phyloP scores from a whole-genome alignment of 345 rosid species.

The Rhodamnia argentea region DNA sequence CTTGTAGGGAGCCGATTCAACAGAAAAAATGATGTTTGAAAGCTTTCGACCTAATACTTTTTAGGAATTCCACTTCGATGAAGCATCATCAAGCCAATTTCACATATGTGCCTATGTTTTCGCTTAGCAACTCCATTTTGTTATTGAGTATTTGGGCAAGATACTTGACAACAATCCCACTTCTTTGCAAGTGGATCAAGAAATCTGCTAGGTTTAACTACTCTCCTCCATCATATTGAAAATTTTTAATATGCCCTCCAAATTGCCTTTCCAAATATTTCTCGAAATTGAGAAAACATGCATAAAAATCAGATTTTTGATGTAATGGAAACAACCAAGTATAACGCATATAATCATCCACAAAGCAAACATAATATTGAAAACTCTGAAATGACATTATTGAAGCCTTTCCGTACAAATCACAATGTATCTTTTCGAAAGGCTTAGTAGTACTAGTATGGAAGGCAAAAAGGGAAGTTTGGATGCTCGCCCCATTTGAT shows the following conservation, averaged over 20 bases:
- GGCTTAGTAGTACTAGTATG: background rate
- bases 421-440: background rate
- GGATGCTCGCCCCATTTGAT: background rate
- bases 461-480: background rate
- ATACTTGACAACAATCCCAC: background rate
- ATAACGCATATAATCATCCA: background rate
- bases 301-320: background rate
- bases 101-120: background rate
- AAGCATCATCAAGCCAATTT: too few relatives aligned
- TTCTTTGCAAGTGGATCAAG: background rate
- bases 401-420: background rate
- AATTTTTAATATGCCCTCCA: background rate
- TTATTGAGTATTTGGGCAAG: background rate
- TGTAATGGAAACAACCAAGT: background rate
- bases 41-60: background rate
- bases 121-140: rapidly evolving
- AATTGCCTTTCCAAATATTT: background rate
- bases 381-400: background rate
- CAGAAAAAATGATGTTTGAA: background rate
- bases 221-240: background rate
- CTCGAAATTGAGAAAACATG: background rate
- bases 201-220: background rate
- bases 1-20: background rate
- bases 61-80: too few relatives aligned
- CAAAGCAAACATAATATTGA: background rate